Percentiles rank a stretch among this genome's conserved stretches.
phyloP scores from a whole-genome alignment of 164 flowering plant species.

The Vitis cinerea region DNA sequence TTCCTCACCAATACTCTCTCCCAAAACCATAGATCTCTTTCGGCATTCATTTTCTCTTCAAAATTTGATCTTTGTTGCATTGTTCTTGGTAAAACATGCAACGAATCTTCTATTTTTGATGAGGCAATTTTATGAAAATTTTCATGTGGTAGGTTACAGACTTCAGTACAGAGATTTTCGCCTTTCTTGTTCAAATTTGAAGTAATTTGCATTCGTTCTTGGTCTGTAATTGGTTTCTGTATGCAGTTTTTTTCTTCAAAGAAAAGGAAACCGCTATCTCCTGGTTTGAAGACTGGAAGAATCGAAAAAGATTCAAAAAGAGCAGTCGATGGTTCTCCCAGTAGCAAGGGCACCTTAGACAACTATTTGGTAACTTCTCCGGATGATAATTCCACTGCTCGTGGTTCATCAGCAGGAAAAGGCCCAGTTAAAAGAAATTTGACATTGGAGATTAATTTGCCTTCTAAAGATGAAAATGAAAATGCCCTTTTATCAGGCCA shows the following conservation, averaged over 20 bases:
- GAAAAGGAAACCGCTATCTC: conserved; percentile 66
- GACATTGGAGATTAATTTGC: conserved; percentile 35
- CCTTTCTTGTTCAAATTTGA: neutral
- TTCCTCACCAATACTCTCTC: neutral
- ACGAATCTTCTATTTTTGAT: too few relatives aligned
- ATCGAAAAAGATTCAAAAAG: conserved; percentile 32
- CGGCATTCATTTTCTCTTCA: neutral
- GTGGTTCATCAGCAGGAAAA: conserved; percentile 16
- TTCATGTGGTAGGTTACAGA: too few relatives aligned
- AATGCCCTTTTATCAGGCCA: conserved; percentile 3
- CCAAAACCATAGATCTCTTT: neutral
- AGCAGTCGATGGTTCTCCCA: conserved; percentile 52
- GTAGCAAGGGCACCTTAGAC: conserved; percentile 65
- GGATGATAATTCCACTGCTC: conserved; percentile 20
- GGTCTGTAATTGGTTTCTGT: neutral
- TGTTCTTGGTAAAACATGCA: neutral
- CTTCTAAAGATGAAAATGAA: conserved; percentile 19
- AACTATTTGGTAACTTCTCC: conserved; percentile 48
- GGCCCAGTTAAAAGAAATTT: conserved; percentile 47
- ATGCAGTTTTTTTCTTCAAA: conserved; percentile 70
- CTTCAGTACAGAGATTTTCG: too few relatives aligned
- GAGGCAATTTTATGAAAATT: too few relatives aligned
- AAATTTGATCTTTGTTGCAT: neutral
- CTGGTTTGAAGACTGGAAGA: conserved; percentile 40
- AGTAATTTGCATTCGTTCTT: neutral